Evolutionary conservation across 2,329 filamentous ascomycete species (phyloP).

Genomic region (Allantophomopsis cytisporea): DNA sequence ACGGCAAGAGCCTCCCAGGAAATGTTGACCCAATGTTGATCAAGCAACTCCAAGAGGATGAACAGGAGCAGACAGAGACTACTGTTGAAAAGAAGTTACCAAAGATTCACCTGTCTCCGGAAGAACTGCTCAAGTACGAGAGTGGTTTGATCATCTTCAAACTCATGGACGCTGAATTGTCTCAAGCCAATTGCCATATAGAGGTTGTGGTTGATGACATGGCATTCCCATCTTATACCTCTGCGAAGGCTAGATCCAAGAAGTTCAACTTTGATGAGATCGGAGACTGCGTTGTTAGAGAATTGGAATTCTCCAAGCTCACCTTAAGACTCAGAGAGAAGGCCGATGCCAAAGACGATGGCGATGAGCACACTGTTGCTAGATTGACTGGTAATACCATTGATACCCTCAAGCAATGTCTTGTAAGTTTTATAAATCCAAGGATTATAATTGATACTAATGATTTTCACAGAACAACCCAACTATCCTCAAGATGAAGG

Average conservation of each 20-base stretch:
- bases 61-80: constrained; percentile 22
- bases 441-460: constrained; percentile 7
- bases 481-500: constrained; percentile 66
- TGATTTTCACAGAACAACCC: constrained; percentile 61
- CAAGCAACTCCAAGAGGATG: constrained; percentile 29
- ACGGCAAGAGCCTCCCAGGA: constrained; percentile 2
- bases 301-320: constrained; percentile 91
- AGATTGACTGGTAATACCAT: constrained; percentile 76
- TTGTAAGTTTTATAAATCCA: constrained; percentile 38
- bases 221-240: constrained; percentile 79
- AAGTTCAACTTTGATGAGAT: constrained; percentile 75
- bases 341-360: constrained; percentile 55
- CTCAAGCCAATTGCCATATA: constrained; percentile 61
- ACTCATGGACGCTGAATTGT: constrained; percentile 77
- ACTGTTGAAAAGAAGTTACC: constrained; percentile 39
- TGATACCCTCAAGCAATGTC: constrained; percentile 73
- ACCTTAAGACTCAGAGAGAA: constrained; percentile 80
- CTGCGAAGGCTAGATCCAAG: constrained; percentile 58
- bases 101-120: constrained; percentile 64
- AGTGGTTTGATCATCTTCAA: constrained; percentile 91
- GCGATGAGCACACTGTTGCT: constrained; percentile 61
- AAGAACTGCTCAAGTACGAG: constrained; percentile 77
- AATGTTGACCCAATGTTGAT: constrained; percentile 18
- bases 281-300: constrained; percentile 89
- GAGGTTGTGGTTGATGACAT: constrained; percentile 93